phyloP scores from a whole-genome alignment of 345 rosid species.

The Citrus sinensis region DNA sequence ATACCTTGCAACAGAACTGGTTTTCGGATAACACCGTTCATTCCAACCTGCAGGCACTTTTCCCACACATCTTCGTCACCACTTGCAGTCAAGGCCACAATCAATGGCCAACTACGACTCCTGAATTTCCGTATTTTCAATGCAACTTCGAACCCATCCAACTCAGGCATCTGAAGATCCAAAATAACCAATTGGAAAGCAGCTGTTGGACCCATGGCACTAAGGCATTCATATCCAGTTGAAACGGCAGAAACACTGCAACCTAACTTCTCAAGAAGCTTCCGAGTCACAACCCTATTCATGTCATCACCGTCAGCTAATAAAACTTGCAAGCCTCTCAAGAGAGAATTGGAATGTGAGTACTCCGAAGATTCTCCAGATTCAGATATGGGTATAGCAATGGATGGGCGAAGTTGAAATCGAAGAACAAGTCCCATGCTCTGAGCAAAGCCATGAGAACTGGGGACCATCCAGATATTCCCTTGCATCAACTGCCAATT shows the following conservation, averaged over 20 bases:
- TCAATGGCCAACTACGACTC: slow-evolving; percentile 64
- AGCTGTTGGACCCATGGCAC: slow-evolving; percentile 41
- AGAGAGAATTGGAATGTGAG: slow-evolving; percentile 50
- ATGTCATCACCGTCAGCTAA: slow-evolving; percentile 68
- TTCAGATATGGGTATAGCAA: slow-evolving; percentile 37
- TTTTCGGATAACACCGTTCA: slow-evolving; percentile 76
- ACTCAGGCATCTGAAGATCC: slow-evolving; percentile 78
- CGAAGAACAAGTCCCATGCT: slow-evolving; percentile 74
- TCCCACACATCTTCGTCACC: slow-evolving; percentile 59
- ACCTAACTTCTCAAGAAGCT: slow-evolving; percentile 84
- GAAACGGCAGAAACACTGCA: slow-evolving; percentile 64
- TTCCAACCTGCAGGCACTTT: slow-evolving; percentile 62
- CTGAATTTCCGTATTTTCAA: slow-evolving; percentile 56
- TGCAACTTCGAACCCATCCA: slow-evolving; percentile 88
- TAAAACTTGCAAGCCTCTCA: slow-evolving; percentile 68
- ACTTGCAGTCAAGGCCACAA: slow-evolving; percentile 59
- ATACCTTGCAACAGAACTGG: slow-evolving; percentile 66
- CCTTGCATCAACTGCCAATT: slow-evolving; percentile 81
- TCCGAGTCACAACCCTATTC: slow-evolving; percentile 75
- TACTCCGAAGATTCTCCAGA: slow-evolving; percentile 52
- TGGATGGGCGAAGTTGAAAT: slow-evolving; percentile 53
- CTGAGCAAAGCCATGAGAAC: slow-evolving; percentile 52
- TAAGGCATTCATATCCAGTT: slow-evolving; percentile 75
- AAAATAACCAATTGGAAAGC: slow-evolving; percentile 61
- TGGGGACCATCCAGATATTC: slow-evolving; percentile 64